These are phyloP conservation scores for Boletus smithii DNA, from an alignment of 1,284 basidiomycete genomes.

Conservation along the genomic window DNA sequence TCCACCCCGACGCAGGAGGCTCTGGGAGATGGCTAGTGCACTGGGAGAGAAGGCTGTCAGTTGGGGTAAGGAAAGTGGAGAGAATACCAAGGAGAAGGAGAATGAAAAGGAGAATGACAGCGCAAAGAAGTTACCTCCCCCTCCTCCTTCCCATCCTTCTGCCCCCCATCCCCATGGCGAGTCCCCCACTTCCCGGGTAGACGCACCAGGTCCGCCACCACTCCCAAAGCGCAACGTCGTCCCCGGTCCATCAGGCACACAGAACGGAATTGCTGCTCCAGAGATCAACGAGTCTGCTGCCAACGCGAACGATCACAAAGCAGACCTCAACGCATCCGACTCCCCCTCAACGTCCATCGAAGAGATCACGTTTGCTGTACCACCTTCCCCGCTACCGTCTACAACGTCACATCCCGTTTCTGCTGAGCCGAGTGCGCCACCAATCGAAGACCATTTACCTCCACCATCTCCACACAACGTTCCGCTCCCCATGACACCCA, in stretches of 20 bases:
- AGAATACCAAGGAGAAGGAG: constrained; percentile 36
- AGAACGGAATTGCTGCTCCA: neutral
- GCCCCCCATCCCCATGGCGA: constrained; percentile 21
- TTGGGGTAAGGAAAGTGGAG: constrained; percentile 34
- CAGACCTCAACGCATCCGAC: constrained; percentile 1
- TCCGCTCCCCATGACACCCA: constrained; percentile 28
- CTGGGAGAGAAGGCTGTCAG: constrained; percentile 51
- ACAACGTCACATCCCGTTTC: neutral
- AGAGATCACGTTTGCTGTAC: constrained; percentile 16
- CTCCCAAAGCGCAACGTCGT: constrained; percentile 25
- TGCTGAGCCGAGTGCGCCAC: constrained; percentile 3
- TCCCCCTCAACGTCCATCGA: constrained; percentile 9
- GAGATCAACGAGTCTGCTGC: constrained; percentile 3
- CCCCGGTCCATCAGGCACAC: constrained; percentile 1
- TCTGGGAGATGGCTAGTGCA: constrained; percentile 58
- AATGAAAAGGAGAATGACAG: constrained; percentile 23
- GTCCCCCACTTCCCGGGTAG: constrained; percentile 13
- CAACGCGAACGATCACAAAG: constrained; percentile 4
- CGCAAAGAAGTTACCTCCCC: constrained; percentile 31
- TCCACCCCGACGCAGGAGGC: constrained; percentile 49
- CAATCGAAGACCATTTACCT: constrained; percentile 7
- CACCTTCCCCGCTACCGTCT: neutral
- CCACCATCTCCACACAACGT: constrained; percentile 18
- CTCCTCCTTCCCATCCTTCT: constrained; percentile 42
- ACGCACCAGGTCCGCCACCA: constrained; percentile 23